Evolutionary conservation across 1,284 basidiomycete species (phyloP).

Genomic region (Ceratorhiza oryzae-sativae): DNA sequence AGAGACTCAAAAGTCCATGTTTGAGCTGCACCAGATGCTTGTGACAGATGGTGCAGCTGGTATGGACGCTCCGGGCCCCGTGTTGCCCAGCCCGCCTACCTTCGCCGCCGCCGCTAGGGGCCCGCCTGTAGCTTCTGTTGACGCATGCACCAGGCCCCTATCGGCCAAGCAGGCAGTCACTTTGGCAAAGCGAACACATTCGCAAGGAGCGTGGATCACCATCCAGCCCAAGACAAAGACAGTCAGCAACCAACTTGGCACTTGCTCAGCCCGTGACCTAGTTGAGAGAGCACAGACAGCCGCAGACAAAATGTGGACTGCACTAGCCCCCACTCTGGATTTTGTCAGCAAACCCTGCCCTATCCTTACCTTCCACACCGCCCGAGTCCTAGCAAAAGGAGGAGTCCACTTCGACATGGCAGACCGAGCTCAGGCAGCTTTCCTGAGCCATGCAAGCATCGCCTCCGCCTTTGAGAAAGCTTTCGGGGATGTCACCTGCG

Average conservation of each 20-base stretch:
- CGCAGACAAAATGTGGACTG: not conserved
- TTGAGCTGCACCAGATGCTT: not conserved
- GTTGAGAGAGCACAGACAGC: not conserved
- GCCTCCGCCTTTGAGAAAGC: not conserved
- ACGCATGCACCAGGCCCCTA: not conserved
- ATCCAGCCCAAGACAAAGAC: not conserved
- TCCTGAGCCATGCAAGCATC: not conserved
- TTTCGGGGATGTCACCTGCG: not conserved
- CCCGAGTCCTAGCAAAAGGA: not conserved
- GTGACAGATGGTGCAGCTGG: not conserved
- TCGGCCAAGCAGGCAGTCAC: not conserved
- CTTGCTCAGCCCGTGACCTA: not conserved
- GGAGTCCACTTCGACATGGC: not conserved
- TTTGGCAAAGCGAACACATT: not conserved
- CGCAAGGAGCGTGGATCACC: not conserved
- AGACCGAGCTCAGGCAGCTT: not conserved
- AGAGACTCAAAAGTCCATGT: not conserved
- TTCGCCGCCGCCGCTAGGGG: not conserved
- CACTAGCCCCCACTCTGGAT: not conserved
- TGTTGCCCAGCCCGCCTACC: not conserved
- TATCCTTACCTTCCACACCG: not conserved
- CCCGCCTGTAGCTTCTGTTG: not conserved
- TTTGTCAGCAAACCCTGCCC: not conserved
- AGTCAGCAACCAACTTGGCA: not conserved
- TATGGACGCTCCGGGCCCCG: not conserved